Evolutionary conservation across 495 filamentous ascomycete genomes (phyloP).

Genomic region (Beverwykella pulmonaria): DNA sequence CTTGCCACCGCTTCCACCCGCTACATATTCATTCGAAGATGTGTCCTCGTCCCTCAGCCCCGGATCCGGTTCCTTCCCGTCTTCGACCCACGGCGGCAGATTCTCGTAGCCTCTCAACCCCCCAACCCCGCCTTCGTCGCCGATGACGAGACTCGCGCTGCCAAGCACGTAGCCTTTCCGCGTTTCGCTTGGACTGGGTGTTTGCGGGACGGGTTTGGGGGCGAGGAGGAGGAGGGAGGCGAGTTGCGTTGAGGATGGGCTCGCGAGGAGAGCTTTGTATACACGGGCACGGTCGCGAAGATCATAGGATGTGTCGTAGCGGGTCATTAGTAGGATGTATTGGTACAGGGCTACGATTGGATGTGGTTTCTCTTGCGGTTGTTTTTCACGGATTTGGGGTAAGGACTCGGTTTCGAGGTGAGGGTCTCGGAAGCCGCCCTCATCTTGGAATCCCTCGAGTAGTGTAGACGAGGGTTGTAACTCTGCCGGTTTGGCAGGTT

Average conservation of each 20-base stretch:
- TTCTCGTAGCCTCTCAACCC: constrained; percentile 75
- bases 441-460: constrained; percentile 39
- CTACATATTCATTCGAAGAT: constrained; percentile 40
- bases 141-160: constrained; percentile 81
- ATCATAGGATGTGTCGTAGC: constrained; percentile 94
- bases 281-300: constrained; percentile 86
- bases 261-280: constrained; percentile 79
- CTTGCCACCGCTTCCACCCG: constrained; percentile 49
- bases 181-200: constrained; percentile 79
- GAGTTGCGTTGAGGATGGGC: constrained; percentile 75
- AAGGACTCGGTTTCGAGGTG: constrained; percentile 27
- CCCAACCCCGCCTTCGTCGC: constrained; percentile 68
- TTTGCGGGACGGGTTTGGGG: constrained; percentile 89
- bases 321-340: constrained; percentile 79
- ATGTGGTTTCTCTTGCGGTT: constrained; percentile 54
- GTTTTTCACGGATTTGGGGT: constrained; percentile 41
- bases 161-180: constrained; percentile 76
- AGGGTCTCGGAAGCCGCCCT: constrained; percentile 38
- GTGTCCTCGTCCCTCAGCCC: constrained; percentile 60
- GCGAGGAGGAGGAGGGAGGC: constrained; percentile 88
- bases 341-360: constrained; percentile 77
- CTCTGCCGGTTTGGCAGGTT: constrained; percentile 27
- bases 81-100: constrained; percentile 81
- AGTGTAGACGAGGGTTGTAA: constrained; percentile 30
- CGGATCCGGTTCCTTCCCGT: constrained; percentile 77